Percentiles rank a stretch among this genome's conserved stretches.
These are phyloP conservation scores for Calonectria pseudoturangicola DNA, from an alignment of 2,329 filamentous ascomycete genomes.

Conservation along the genomic window DNA sequence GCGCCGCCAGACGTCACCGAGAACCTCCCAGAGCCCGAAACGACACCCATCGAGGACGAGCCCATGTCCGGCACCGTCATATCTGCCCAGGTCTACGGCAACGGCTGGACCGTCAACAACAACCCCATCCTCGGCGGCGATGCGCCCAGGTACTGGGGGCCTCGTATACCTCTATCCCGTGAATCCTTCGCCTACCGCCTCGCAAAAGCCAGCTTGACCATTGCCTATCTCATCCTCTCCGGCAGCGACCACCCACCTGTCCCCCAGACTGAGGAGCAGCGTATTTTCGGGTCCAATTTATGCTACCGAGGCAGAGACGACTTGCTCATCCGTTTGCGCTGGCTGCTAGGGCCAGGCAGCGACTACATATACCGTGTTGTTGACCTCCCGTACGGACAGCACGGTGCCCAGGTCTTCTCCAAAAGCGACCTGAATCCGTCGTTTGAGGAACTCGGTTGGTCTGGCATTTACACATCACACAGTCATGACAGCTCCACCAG, in stretches of 20 bases:
- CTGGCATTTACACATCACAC: conserved; percentile 44
- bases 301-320: conserved; percentile 47
- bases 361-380: conserved; percentile 52
- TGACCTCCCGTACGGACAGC: conserved; percentile 52
- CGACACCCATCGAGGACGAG: conserved; percentile 27
- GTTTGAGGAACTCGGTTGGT: conserved; percentile 47
- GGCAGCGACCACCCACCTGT: conserved; percentile 33
- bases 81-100: conserved; percentile 50
- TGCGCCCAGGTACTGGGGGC: conserved; percentile 25
- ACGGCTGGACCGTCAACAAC: conserved; percentile 50
- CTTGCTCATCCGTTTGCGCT: conserved; percentile 51
- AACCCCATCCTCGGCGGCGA: conserved; percentile 32
- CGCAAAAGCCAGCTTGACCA: conserved; percentile 44
- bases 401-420: conserved; percentile 50
- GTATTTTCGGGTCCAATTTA: conserved; percentile 48
- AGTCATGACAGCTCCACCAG: conserved; percentile 22
- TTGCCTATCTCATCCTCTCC: conserved; percentile 50
- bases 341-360: conserved; percentile 50
- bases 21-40: conserved; percentile 26
- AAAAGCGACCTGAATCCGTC: conserved; percentile 47
- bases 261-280: conserved; percentile 37
- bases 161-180: conserved; percentile 35
- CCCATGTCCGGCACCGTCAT: conserved; percentile 27
- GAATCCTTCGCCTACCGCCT: conserved; percentile 51
- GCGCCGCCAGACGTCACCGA: conserved; percentile 26